Percentiles rank a stretch among this genome's conserved stretches.
Conservation (phyloP, 805 yeast genomes). For the Zygosaccharomyces siamensis region DNA sequence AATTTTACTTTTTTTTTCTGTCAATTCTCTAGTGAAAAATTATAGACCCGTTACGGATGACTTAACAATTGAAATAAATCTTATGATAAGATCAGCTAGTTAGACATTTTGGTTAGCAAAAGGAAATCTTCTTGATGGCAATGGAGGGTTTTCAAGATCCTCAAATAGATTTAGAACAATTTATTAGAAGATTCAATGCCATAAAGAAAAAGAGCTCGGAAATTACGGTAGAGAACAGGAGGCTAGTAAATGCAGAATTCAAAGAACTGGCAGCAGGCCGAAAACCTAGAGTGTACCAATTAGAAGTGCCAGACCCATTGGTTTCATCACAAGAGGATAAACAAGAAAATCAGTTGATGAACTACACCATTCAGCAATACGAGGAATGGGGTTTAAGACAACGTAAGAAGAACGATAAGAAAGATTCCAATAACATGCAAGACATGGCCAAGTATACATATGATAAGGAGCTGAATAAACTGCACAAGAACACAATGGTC, state of each 20-base stretch:
- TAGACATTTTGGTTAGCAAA: too few species aligned
- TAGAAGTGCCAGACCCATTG: slow-evolving; percentile 10
- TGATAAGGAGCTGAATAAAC: slow-evolving; percentile 25
- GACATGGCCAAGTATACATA: slow-evolving; percentile 30
- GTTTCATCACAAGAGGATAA: slow-evolving; percentile 4
- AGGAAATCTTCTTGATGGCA: too few species aligned
- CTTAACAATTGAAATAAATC: background rate
- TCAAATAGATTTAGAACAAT: slow-evolving; percentile 12
- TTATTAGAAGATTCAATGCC: slow-evolving; percentile 15
- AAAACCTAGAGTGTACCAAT: slow-evolving; percentile 27
- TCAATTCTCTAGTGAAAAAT: background rate
- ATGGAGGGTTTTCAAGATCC: background rate
- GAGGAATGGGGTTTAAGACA: slow-evolving; percentile 22
- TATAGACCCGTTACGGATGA: slow-evolving; percentile 4
- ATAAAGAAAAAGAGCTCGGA: slow-evolving; percentile 19
- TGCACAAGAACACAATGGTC: slow-evolving; percentile 1
- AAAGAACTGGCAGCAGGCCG: slow-evolving; percentile 6
- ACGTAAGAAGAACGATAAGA: slow-evolving; percentile 8
- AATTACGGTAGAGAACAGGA: slow-evolving; percentile 22
- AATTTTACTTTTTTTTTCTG: slow-evolving; percentile 13
- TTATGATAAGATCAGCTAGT: background rate
- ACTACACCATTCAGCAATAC: slow-evolving; percentile 25
- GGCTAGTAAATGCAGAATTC: slow-evolving; percentile 17
- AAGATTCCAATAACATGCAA: slow-evolving; percentile 10
- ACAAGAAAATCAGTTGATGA: slow-evolving; percentile 13